A percentile compares a stretch with the other conserved stretches of the same genome.
phyloP scores from a whole-genome alignment of 306 rosid species.

The Corylus avellana region DNA sequence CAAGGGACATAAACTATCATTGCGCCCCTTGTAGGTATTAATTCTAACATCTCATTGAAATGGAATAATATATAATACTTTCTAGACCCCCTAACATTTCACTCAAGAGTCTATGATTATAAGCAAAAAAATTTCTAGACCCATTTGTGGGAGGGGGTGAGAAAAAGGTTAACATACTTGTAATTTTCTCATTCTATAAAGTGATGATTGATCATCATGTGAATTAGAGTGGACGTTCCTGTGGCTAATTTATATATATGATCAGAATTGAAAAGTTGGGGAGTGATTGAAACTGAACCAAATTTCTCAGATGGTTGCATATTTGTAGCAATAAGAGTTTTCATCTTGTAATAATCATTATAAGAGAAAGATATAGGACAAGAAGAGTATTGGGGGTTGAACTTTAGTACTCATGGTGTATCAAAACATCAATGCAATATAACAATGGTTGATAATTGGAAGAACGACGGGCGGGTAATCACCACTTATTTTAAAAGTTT shows the following conservation, averaged over 20 bases:
- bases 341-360: slow-evolving; percentile 33
- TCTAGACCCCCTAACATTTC: slow-evolving; percentile 43
- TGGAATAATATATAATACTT: slow-evolving; percentile 38
- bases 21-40: slow-evolving; percentile 44
- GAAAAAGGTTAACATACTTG: slow-evolving; percentile 28
- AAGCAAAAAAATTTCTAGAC: slow-evolving; percentile 14
- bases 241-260: slow-evolving; percentile 45
- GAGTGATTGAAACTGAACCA: slow-evolving; percentile 30
- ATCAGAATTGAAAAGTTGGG: slow-evolving; percentile 21
- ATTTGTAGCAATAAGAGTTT: slow-evolving; percentile 16
- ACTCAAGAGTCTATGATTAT: slow-evolving; percentile 39
- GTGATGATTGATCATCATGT: slow-evolving; percentile 62
- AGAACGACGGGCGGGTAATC: background rate
- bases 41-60: slow-evolving; percentile 44
- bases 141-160: slow-evolving; percentile 34
- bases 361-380: slow-evolving; percentile 9
- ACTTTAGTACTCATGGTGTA: slow-evolving; percentile 28
- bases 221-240: slow-evolving; percentile 42
- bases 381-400: slow-evolving; percentile 26
- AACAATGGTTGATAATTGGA: slow-evolving; percentile 10
- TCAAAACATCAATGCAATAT: background rate
- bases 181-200: slow-evolving; percentile 42
- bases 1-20: slow-evolving; percentile 49
- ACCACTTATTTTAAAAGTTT: no score
- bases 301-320: slow-evolving; percentile 21